These are phyloP conservation scores for Paramecium bursaria DNA, from an alignment of 73 alveolate species.

Conservation along the genomic window DNA sequence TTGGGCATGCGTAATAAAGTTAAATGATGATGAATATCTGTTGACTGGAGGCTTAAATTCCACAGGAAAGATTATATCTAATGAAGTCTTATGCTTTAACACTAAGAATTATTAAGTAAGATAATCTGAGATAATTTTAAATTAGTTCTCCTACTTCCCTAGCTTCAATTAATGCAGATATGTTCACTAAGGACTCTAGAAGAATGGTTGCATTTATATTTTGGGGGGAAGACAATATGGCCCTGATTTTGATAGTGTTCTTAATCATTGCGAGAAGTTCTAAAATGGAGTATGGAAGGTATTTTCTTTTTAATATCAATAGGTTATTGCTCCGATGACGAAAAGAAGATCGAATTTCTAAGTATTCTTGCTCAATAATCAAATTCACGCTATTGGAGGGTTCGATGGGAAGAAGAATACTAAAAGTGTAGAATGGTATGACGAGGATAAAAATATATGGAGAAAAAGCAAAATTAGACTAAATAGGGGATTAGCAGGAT, in stretches of 20 bases:
- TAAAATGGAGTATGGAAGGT: conserved; percentile 55
- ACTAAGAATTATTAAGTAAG: conserved; percentile 20
- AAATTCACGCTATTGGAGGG: conserved; percentile 38
- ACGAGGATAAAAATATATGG: conserved; percentile 51
- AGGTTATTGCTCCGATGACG: conserved; percentile 46
- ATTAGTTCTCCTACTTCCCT: conserved; percentile 7
- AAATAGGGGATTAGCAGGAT: conserved; percentile 56
- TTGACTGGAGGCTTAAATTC: conserved; percentile 33
- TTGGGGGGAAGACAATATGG: conserved; percentile 58
- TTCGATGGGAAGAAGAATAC: conserved; percentile 61
- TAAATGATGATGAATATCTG: neutral
- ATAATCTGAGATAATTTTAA: neutral
- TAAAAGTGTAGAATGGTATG: conserved; percentile 32
- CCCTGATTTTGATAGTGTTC: conserved; percentile 61
- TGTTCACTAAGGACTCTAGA: conserved; percentile 21
- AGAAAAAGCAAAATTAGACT: neutral
- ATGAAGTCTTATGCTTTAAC: conserved; percentile 16
- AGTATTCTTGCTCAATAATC: conserved; percentile 20
- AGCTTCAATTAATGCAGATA: conserved; percentile 16
- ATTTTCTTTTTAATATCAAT: neutral
- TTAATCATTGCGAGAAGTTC: conserved; percentile 41
- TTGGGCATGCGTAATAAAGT: conserved; percentile 37
- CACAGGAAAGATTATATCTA: conserved; percentile 33
- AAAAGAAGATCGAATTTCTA: conserved; percentile 58
- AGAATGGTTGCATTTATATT: neutral